phyloP scores from a whole-genome alignment of 2,329 filamentous ascomycete species.

The Ceratocystis smalleyi region DNA sequence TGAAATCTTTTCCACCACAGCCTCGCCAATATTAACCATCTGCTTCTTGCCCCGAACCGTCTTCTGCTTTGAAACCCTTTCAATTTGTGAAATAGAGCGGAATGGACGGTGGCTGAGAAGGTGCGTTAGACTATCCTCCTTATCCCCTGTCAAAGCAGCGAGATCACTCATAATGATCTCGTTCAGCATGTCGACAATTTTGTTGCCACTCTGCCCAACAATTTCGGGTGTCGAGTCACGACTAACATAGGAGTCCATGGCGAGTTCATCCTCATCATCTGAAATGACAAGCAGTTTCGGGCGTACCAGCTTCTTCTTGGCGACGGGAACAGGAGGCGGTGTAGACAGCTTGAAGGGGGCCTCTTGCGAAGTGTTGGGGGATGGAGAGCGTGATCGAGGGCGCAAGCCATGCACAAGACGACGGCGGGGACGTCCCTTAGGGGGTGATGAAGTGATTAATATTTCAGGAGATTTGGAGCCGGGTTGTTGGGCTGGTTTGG shows the following conservation, averaged over 20 bases:
- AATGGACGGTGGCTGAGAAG: constrained; percentile 68
- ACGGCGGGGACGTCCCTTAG: constrained; percentile 9
- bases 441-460: background rate
- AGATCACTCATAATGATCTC: constrained; percentile 59
- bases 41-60: constrained; percentile 27
- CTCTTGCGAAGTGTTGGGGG: constrained; percentile 8
- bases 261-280: constrained; percentile 30
- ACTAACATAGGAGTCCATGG: constrained; percentile 22
- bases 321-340: background rate
- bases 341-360: background rate
- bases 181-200: constrained; percentile 69
- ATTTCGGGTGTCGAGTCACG: constrained; percentile 17
- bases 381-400: constrained; percentile 13
- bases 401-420: constrained; percentile 18
- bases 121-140: constrained; percentile 50
- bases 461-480: background rate
- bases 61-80: constrained; percentile 43
- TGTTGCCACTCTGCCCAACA: constrained; percentile 23
- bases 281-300: constrained; percentile 20
- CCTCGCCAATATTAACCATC: constrained; percentile 36
- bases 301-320: constrained; percentile 5
- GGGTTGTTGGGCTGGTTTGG: background rate
- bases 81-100: constrained; percentile 36
- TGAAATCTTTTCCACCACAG: constrained; percentile 37
- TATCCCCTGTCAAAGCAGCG: constrained; percentile 63